Evolutionary conservation across 805 yeast genomes (phyloP).

Genomic region (Lachancea lanzarotensis): DNA sequence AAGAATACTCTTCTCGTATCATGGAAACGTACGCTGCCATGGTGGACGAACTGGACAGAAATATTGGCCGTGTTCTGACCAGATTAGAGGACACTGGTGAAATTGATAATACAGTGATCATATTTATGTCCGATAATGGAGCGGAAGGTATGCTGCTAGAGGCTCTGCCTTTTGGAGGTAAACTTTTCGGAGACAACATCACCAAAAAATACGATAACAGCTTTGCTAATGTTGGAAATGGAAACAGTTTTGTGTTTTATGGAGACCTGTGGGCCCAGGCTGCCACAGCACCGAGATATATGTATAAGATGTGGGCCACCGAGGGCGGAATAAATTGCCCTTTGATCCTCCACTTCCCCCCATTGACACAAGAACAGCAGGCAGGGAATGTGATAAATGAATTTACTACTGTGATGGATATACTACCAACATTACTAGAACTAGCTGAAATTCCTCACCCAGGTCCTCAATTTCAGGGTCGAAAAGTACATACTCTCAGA

Average conservation of each 20-base stretch:
- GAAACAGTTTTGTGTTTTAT: constrained; percentile 45
- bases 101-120: constrained; percentile 48
- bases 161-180: constrained; percentile 40
- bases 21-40: constrained; percentile 61
- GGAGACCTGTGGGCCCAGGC: constrained; percentile 59
- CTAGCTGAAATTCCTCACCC: constrained; percentile 43
- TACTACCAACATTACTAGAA: constrained; percentile 49
- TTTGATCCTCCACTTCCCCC: constrained; percentile 42
- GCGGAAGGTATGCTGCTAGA: constrained; percentile 57
- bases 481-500: constrained; percentile 39
- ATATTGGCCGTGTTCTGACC: constrained; percentile 44
- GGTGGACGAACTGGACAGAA: constrained; percentile 49
- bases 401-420: constrained; percentile 55
- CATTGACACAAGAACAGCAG: constrained; percentile 16
- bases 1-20: constrained; percentile 35
- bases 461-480: constrained; percentile 35
- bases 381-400: constrained; percentile 33
- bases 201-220: constrained; percentile 37
- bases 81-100: constrained; percentile 38
- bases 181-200: constrained; percentile 22
- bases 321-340: constrained; percentile 61
- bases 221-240: constrained; percentile 42
- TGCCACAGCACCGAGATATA: constrained; percentile 49
- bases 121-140: constrained; percentile 60
- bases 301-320: constrained; percentile 51